phyloP scores from a whole-genome alignment of 2,329 filamentous ascomycete species.

The Verticillium dahliae region DNA sequence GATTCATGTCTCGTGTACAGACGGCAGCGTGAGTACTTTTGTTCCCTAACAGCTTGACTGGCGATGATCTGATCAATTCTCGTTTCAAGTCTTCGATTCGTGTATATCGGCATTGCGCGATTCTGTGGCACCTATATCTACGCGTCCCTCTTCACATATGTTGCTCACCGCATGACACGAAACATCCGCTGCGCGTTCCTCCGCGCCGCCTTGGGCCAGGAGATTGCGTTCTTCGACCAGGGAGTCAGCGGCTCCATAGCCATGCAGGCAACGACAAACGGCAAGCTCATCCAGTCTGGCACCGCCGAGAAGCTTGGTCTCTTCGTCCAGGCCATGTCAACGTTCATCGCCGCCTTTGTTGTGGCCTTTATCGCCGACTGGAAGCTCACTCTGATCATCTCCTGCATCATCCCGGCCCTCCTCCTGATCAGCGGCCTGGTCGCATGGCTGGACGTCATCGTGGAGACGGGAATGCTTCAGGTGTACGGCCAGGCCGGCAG shows the following conservation, averaged over 20 bases:
- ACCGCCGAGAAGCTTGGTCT: constrained; percentile 28
- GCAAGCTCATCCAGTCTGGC: constrained; percentile 25
- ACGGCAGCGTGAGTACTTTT: constrained; percentile 1
- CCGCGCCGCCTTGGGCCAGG: constrained; percentile 32
- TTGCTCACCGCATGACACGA: constrained; percentile 34
- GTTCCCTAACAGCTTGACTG: not conserved
- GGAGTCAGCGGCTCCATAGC: constrained; percentile 27
- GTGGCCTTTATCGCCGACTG: constrained; percentile 28
- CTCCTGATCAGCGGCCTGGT: constrained; percentile 12
- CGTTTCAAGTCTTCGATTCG: constrained; percentile 31
- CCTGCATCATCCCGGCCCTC: constrained; percentile 12
- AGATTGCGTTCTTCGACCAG: constrained; percentile 33
- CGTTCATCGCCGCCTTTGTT: constrained; percentile 26
- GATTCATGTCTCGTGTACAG: constrained; percentile 14
- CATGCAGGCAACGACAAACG: constrained; percentile 31
- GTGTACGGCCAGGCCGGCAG: constrained; percentile 17
- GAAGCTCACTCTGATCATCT: constrained; percentile 33
- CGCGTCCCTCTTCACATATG: constrained; percentile 27
- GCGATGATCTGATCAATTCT: not conserved
- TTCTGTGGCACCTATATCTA: constrained; percentile 32
- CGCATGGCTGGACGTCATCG: constrained; percentile 15
- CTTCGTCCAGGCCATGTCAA: constrained; percentile 23
- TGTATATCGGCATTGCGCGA: constrained; percentile 41
- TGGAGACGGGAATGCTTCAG: constrained; percentile 17
- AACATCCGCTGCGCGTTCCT: constrained; percentile 34